phyloP scores from a whole-genome alignment of 83 land plant species.

The Picea engelmannii region DNA sequence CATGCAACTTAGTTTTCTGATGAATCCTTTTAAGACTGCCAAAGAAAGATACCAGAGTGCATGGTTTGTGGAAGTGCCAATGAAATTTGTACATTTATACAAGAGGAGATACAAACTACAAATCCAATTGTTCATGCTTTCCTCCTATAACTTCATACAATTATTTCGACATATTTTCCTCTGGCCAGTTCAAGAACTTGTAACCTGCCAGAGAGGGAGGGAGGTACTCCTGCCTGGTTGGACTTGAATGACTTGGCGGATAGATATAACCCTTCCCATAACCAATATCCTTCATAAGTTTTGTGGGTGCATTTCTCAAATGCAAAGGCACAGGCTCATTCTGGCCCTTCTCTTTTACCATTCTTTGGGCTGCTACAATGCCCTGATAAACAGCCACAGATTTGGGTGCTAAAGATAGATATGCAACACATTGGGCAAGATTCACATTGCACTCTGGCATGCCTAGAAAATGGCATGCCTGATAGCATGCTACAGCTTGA shows the following conservation, averaged over 20 bases:
- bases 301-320: conserved; percentile 93
- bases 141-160: background rate
- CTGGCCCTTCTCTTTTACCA: conserved; percentile 72
- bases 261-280: conserved; percentile 87
- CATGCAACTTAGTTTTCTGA: background rate
- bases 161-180: conserved; percentile 8
- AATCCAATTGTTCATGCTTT: background rate
- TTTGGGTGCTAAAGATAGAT: conserved; percentile 89
- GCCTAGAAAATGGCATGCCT: conserved; percentile 95
- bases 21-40: background rate
- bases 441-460: conserved; percentile 96
- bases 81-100: background rate
- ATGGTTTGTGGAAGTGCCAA: background rate
- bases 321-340: conserved; percentile 96
- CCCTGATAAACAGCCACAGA: conserved; percentile 86
- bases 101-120: background rate
- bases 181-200: conserved; percentile 84
- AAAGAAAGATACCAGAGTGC: background rate
- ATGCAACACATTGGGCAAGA: conserved; percentile 91
- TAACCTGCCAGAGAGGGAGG: conserved; percentile 75
- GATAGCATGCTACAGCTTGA: conserved; percentile 93
- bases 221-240: conserved; percentile 58
- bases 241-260: conserved; percentile 61
- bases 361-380: conserved; percentile 68
- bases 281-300: conserved; percentile 90